Evolutionary conservation across 2,329 filamentous ascomycete species (phyloP).

Genomic region (Diaporthe eres): DNA sequence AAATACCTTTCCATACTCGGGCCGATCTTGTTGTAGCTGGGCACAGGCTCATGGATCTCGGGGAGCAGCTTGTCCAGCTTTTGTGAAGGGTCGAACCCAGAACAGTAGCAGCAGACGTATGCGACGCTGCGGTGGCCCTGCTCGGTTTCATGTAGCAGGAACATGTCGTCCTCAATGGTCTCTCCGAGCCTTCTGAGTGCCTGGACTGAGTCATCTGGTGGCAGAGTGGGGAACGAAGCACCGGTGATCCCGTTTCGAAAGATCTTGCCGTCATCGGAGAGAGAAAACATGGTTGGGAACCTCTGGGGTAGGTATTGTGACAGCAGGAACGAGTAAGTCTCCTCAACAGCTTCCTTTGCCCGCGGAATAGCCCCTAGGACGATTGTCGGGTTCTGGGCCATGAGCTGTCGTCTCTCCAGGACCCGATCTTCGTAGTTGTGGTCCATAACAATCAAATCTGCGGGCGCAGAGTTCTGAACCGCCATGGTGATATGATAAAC

Average conservation of each 20-base stretch:
- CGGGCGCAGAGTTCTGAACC: slow-evolving; percentile 58
- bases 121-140: slow-evolving; percentile 61
- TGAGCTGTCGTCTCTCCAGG: slow-evolving; percentile 54
- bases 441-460: slow-evolving; percentile 68
- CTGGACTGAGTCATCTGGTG: slow-evolving; percentile 49
- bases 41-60: slow-evolving; percentile 67
- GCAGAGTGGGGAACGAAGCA: slow-evolving; percentile 47
- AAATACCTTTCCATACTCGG: slow-evolving; percentile 70
- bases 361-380: slow-evolving; percentile 59
- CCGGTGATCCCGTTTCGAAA: slow-evolving; percentile 59
- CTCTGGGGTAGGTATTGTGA: slow-evolving; percentile 61
- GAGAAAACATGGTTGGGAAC: slow-evolving; percentile 63
- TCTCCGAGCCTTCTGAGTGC: slow-evolving; percentile 61
- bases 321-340: slow-evolving; percentile 65
- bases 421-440: slow-evolving; percentile 63
- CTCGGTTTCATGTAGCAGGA: slow-evolving; percentile 60
- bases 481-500: slow-evolving; percentile 70
- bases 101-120: slow-evolving; percentile 66
- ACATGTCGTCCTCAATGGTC: slow-evolving; percentile 69
- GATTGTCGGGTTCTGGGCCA: slow-evolving; percentile 54
- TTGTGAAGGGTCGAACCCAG: slow-evolving; percentile 64
- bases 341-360: slow-evolving; percentile 59
- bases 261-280: slow-evolving; percentile 49
- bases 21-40: slow-evolving; percentile 68
- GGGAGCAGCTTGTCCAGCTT: slow-evolving; percentile 64